phyloP scores from a whole-genome alignment of 352 stramenopile genomes.

The Phytophthora idaei region DNA sequence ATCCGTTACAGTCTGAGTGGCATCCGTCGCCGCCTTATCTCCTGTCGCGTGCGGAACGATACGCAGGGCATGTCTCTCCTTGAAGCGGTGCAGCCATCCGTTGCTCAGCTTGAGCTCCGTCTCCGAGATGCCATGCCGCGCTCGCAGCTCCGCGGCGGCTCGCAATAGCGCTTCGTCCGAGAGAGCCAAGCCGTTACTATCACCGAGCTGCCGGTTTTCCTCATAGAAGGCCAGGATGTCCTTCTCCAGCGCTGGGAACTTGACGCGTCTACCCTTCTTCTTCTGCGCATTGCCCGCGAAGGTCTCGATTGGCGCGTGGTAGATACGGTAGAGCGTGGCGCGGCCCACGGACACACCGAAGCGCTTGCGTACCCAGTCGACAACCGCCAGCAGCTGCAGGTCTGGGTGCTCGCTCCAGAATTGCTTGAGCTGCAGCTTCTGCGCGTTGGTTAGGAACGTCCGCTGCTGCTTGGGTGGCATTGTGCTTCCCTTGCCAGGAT shows the following conservation, averaged over 20 bases:
- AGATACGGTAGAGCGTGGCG: conserved; percentile 57
- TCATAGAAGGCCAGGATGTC: conserved; percentile 44
- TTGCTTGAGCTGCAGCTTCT: conserved; percentile 46
- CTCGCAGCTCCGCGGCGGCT: conserved; percentile 36
- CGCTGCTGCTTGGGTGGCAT: conserved; percentile 25
- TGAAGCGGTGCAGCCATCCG: conserved; percentile 54
- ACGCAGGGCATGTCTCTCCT: conserved; percentile 40
- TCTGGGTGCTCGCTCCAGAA: conserved; percentile 43
- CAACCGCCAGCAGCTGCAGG: conserved; percentile 34
- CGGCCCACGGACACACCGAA: conserved; percentile 43
- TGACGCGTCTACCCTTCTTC: conserved; percentile 51
- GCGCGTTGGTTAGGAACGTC: conserved; percentile 47
- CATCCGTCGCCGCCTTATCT: neutral
- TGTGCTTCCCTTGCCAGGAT: conserved; percentile 1
- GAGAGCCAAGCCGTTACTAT: conserved; percentile 10
- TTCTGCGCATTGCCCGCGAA: conserved; percentile 38
- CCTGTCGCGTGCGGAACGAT: conserved; percentile 15
- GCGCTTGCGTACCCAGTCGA: conserved; percentile 41
- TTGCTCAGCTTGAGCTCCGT: conserved; percentile 53
- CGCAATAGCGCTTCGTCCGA: conserved; percentile 39
- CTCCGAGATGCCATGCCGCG: conserved; percentile 38
- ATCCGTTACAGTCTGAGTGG: neutral
- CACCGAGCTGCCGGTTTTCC: conserved; percentile 1
- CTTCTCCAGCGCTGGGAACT: conserved; percentile 47
- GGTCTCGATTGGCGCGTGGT: conserved; percentile 28